Conservation (phyloP, 1,284 basidiomycete species). For the Sporisorium scitamineum region DNA sequence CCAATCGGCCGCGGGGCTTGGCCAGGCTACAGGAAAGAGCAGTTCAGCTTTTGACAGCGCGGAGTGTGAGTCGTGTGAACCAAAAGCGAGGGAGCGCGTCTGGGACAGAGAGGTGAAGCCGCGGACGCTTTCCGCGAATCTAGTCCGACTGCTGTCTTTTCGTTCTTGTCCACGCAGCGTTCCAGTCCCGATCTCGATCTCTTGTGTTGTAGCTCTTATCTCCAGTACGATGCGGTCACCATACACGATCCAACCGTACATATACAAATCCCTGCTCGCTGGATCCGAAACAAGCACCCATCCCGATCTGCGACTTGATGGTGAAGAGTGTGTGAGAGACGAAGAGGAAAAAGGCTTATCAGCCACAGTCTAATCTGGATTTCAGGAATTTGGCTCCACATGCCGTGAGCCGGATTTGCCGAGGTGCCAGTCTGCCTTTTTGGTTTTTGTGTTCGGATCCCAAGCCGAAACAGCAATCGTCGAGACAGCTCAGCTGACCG, state of each 20-base stretch:
- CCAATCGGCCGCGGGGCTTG: conserved; percentile 9
- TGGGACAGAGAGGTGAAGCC: neutral
- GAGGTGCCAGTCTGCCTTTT: neutral
- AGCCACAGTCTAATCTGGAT: neutral
- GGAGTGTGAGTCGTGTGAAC: neutral
- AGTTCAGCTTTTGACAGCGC: neutral
- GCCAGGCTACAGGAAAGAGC: neutral
- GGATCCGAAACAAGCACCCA: no score
- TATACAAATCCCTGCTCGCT: no score
- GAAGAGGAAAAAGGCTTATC: neutral
- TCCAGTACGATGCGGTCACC: neutral
- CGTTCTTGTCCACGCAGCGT: conserved; percentile 1
- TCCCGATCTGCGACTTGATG: neutral
- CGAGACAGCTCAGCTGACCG: conserved; percentile 1
- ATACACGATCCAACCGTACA: neutral
- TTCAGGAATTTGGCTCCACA: neutral
- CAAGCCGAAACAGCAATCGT: neutral
- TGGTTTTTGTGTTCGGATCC: neutral
- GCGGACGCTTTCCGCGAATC: conserved; percentile 31
- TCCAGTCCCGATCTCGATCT: neutral
- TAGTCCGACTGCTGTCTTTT: conserved; percentile 11
- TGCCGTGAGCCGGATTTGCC: neutral
- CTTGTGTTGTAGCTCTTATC: neutral
- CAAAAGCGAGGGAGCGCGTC: neutral
- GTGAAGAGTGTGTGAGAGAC: no score